Conservation (phyloP, 2,329 filamentous ascomycete species). For the Remersonia thermophila region DNA sequence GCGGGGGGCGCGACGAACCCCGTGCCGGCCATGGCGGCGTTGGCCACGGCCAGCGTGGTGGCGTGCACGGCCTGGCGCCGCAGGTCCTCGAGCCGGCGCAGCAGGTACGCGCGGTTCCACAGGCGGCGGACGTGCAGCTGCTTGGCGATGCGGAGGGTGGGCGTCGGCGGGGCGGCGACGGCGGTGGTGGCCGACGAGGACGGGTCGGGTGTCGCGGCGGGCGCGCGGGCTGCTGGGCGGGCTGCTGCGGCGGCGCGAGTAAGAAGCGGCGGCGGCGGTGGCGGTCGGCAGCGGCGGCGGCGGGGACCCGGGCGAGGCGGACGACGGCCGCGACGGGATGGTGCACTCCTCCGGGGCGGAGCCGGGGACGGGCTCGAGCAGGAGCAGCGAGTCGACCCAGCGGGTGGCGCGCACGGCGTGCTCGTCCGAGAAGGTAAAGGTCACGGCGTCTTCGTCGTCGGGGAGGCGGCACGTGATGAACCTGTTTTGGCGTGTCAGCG, state of each 20-base stretch:
- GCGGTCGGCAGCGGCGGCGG: not conserved
- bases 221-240: not conserved
- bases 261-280: not conserved
- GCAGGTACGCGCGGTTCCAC: constrained; percentile 14
- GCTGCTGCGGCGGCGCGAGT: not conserved
- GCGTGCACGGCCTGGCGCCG: not conserved
- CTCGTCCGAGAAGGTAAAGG: constrained; percentile 15
- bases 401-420: constrained; percentile 9
- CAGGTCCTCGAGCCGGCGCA: constrained; percentile 14
- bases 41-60: too few species aligned
- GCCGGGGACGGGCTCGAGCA: constrained; percentile 13
- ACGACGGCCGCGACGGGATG: not conserved
- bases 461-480: constrained; percentile 20
- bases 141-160: constrained; percentile 3
- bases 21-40: not conserved
- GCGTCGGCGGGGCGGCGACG: not conserved
- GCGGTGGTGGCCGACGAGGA: too few species aligned
- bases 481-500: constrained; percentile 3
- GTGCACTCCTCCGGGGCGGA: not conserved
- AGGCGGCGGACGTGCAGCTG: constrained; percentile 17
- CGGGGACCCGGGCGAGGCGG: not conserved
- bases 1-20: not conserved
- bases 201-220: not conserved
- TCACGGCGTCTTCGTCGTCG: constrained; percentile 18
- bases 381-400: constrained; percentile 16